Evolutionary conservation across 306 rosid genomes (phyloP).

Genomic region (Cucurbita pepo): DNA sequence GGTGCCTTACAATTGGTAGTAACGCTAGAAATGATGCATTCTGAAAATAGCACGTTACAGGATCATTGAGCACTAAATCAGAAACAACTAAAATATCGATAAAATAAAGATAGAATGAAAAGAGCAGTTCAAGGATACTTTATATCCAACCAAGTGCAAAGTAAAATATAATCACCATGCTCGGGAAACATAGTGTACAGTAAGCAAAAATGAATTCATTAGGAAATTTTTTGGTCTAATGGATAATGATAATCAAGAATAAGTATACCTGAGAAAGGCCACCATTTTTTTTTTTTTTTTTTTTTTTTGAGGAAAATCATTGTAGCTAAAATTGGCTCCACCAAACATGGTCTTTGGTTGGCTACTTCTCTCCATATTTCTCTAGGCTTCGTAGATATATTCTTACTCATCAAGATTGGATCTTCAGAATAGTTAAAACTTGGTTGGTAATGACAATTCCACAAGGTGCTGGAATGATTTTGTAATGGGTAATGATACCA

Average conservation of each 20-base stretch:
- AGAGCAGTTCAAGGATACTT: neutral
- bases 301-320: neutral
- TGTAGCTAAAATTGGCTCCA: neutral
- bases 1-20: slow-evolving; percentile 71
- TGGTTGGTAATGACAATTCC: too few species aligned
- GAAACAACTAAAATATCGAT: neutral
- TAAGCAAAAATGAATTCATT: neutral
- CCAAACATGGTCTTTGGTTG: neutral
- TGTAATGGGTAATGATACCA: neutral
- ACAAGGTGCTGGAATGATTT: too few species aligned
- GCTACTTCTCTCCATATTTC: neutral
- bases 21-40: slow-evolving; percentile 60
- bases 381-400: neutral
- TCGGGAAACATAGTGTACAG: neutral
- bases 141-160: neutral
- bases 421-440: too few species aligned
- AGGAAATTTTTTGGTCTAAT: neutral
- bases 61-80: slow-evolving; percentile 1
- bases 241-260: neutral
- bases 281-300: neutral
- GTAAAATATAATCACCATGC: neutral
- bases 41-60: slow-evolving; percentile 33
- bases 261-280: neutral
- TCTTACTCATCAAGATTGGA: neutral
- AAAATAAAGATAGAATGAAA: neutral